Percentiles rank a stretch among this genome's conserved stretches.
phyloP scores from a whole-genome alignment of 345 rosid genomes.

The Euclidium syriacum region DNA sequence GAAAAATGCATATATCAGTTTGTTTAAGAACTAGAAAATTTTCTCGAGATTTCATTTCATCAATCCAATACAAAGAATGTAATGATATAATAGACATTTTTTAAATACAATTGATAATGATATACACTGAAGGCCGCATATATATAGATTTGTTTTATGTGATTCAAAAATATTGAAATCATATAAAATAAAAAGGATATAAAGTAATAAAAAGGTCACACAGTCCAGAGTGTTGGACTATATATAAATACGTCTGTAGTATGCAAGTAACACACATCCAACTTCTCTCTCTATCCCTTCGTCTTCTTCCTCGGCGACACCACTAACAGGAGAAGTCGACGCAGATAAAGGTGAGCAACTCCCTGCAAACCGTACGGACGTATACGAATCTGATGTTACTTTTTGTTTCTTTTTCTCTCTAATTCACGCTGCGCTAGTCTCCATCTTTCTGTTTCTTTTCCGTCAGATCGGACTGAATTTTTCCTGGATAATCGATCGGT shows the following conservation, averaged over 20 bases:
- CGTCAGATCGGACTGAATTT: background rate
- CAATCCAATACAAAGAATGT: too few relatives aligned
- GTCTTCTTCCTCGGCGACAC: slow-evolving; percentile 17
- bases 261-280: background rate
- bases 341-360: slow-evolving; percentile 1
- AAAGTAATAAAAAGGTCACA: background rate
- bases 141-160: too few relatives aligned
- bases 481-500: background rate
- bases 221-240: background rate
- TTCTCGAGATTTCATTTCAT: too few relatives aligned
- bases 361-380: background rate
- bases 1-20: too few relatives aligned
- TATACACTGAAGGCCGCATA: too few relatives aligned
- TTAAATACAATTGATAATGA: too few relatives aligned
- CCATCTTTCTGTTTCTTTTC: slow-evolving; percentile 14
- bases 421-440: background rate
- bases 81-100: too few relatives aligned
- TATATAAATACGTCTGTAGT: slow-evolving; percentile 7
- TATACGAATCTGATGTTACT: background rate
- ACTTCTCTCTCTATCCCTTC: slow-evolving; percentile 6
- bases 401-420: background rate
- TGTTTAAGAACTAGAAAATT: too few relatives aligned
- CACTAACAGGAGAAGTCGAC: slow-evolving; percentile 1
- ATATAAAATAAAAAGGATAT: too few relatives aligned
- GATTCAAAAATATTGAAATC: too few relatives aligned